These are phyloP conservation scores for Coccomyxa sp. DNA, from an alignment of 139 green algal genomes.

Conservation along the genomic window DNA sequence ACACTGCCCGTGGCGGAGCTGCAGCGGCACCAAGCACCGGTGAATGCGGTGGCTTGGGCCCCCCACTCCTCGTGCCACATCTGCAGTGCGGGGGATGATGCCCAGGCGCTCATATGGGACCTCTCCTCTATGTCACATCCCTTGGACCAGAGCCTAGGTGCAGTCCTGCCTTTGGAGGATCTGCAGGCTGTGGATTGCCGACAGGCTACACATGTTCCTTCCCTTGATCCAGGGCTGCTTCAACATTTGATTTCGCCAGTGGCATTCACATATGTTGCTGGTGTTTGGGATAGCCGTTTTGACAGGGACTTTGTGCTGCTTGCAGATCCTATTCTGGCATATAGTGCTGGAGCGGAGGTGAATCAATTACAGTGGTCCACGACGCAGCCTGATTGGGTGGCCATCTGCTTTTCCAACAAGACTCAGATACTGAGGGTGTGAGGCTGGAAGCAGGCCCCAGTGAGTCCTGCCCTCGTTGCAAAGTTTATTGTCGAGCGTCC, in stretches of 20 bases:
- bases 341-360: conserved; percentile 83
- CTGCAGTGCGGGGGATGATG: conserved; percentile 81
- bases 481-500: too few species aligned
- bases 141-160: conserved; percentile 26
- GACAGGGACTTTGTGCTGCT: neutral
- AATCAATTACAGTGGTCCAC: conserved; percentile 90
- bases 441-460: too few species aligned
- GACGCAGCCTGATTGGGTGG: conserved; percentile 84
- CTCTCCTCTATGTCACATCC: conserved; percentile 56
- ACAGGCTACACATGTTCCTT: neutral
- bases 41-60: conserved; percentile 92
- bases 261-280: neutral
- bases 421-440: conserved; percentile 50
- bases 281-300: neutral
- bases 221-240: neutral
- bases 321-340: conserved; percentile 92
- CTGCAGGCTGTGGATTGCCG: neutral
- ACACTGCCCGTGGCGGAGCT: conserved; percentile 89
- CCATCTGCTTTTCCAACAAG: conserved; percentile 84
- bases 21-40: conserved; percentile 63
- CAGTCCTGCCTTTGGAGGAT: neutral
- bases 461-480: too few species aligned
- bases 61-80: conserved; percentile 90
- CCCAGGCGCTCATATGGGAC: conserved; percentile 92
- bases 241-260: neutral